Percentiles rank a stretch among this genome's conserved stretches.
phyloP scores from a whole-genome alignment of 1,139 yeast genomes.

The Saccharomyces uvarum region DNA sequence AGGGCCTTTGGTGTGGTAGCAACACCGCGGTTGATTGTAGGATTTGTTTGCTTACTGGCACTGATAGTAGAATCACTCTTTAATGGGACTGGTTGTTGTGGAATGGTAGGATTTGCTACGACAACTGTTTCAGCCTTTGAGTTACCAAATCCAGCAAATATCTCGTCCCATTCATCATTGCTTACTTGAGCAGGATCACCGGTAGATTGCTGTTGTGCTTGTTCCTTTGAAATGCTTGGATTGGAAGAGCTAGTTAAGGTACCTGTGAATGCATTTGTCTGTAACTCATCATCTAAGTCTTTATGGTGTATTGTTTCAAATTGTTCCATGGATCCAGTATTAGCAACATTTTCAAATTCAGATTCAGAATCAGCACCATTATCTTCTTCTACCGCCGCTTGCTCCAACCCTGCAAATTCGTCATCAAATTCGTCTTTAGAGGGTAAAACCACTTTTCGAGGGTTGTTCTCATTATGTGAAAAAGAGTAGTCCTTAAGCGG shows the following conservation, averaged over 20 bases:
- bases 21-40: slow-evolving; percentile 28
- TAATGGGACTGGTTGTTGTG: slow-evolving; percentile 11
- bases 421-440: slow-evolving; percentile 35
- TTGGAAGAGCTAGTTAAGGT: slow-evolving; percentile 8
- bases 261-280: slow-evolving; percentile 36
- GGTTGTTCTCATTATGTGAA: not conserved
- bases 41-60: slow-evolving; percentile 1
- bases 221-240: slow-evolving; percentile 7
- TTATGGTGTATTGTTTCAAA: slow-evolving; percentile 24
- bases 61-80: slow-evolving; percentile 3
- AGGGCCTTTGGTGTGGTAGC: slow-evolving; percentile 39
- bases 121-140: slow-evolving; percentile 1
- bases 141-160: slow-evolving; percentile 84
- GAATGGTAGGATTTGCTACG: slow-evolving; percentile 6
- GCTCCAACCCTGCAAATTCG: slow-evolving; percentile 44
- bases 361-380: slow-evolving; percentile 37
- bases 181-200: slow-evolving; percentile 19
- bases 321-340: slow-evolving; percentile 18
- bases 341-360: slow-evolving; percentile 9
- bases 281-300: slow-evolving; percentile 29
- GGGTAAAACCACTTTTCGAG: not conserved
- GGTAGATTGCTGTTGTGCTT: not conserved
- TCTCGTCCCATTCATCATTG: slow-evolving; percentile 88
- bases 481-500: not conserved
- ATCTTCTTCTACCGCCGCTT: slow-evolving; percentile 38